Conservation (phyloP, 139 green algal genomes). For the Micromonas commoda region DNA sequence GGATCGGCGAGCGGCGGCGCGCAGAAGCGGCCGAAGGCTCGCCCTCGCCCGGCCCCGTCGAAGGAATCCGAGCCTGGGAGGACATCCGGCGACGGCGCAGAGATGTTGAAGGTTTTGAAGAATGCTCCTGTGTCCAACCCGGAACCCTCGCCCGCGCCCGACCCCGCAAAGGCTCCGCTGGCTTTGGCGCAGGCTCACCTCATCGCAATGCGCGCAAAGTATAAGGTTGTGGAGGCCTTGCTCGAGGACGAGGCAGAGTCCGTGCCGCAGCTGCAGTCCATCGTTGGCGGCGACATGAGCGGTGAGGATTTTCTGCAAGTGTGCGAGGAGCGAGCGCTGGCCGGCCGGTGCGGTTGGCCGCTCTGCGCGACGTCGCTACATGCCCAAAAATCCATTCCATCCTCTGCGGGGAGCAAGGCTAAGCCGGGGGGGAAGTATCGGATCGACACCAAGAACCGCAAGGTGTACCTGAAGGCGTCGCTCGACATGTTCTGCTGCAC, state of each 20-base stretch:
- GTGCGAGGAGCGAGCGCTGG: background rate
- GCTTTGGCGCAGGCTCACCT: background rate
- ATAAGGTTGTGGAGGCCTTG: background rate
- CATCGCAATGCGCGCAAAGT: background rate
- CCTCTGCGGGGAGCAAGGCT: background rate
- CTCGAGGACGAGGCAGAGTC: background rate
- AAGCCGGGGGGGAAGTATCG: background rate
- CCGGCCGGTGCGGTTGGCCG: background rate
- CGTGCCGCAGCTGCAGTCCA: background rate
- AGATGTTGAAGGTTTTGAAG: too few relatives aligned
- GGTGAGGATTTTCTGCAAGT: background rate
- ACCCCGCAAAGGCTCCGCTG: background rate
- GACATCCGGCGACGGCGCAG: too few relatives aligned
- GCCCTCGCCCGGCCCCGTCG: background rate
- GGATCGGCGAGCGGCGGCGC: too few relatives aligned
- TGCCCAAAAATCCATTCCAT: background rate
- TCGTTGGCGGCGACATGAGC: background rate
- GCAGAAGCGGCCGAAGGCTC: background rate
- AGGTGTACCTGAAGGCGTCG: background rate
- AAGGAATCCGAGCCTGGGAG: too few relatives aligned
- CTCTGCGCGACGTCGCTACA: background rate
- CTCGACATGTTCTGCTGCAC: background rate
- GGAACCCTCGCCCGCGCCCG: background rate
- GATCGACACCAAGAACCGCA: background rate
- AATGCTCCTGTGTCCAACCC: too few relatives aligned